Evolutionary conservation across 129 eudicot species (phyloP), one percentile per base, ranked within the genome.

Genomic region (Centrapalus pauciflorus): DNA sequence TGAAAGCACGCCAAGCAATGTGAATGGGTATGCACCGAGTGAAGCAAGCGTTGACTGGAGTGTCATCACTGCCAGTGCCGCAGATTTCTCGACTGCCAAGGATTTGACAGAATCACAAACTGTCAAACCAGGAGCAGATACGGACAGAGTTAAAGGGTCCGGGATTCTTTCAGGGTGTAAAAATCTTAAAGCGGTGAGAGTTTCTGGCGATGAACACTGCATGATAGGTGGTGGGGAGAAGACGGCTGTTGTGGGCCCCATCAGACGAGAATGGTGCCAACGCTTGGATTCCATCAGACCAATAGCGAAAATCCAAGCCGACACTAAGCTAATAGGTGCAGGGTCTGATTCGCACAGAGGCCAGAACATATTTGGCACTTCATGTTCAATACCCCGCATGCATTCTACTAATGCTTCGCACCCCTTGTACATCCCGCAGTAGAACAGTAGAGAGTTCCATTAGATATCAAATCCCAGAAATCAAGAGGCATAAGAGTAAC

Each of bases 1-100:
- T 52, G 43, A 68, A 49, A 57, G 63, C 10, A 52, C 72, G 30
- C 80, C 78, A 16, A 76, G 76, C 27, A 71, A 77, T n/a, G 67
- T 83, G 43, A 76, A 74, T 23, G 64, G 81, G 27, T 85, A 88
- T 33, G 91, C 95, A 2, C 98, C 98, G 12, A 92, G 98, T 1
- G 98, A 92, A 67, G 96, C 80, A 3, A 92, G 98, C 76, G 78
- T 92, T 25, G 89, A 80, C 4, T 92, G 98, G 98, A 92, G 98
- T 16, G 90, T 85, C 6, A 78, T 82, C 7, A 92, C 96, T 3
- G 98, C 96, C 56, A 81, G 96, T 49, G 81, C 75, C 1, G 91
- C 85, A 1, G 96, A 85, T 67, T 79, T 81, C 70, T 76, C 89
- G 24, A 64, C 68, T 64, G 55, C 67, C 1, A 60, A 34, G 5